Conservation (phyloP, 371 early-diverging fungal genomes). For the Mucor mucedo region DNA sequence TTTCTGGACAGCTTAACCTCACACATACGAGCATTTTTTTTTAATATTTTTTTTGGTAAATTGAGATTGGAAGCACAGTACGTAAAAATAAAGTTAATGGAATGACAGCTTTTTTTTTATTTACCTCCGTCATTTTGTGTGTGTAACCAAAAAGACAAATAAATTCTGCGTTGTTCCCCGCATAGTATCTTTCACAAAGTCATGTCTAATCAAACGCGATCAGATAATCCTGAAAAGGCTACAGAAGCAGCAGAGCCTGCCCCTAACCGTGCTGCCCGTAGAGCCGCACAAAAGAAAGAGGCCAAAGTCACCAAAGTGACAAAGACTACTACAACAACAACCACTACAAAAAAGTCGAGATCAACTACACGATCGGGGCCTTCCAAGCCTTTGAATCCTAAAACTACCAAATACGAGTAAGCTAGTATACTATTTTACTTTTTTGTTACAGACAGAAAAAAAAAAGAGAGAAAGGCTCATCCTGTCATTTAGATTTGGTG, state of each 20-base stretch:
- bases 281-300: conserved; percentile 32
- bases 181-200: too few species aligned
- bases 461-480: not conserved
- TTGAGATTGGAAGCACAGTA: too few species aligned
- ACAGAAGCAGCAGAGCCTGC: conserved; percentile 4
- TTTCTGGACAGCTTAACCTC: too few species aligned
- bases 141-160: too few species aligned
- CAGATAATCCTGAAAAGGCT: not conserved
- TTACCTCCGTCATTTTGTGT: too few species aligned
- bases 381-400: conserved; percentile 46
- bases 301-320: conserved; percentile 17
- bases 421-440: not conserved
- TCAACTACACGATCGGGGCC: conserved; percentile 1
- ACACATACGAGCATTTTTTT: too few species aligned
- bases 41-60: too few species aligned
- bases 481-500: conserved; percentile 59
- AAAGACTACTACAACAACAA: conserved; percentile 4
- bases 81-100: too few species aligned
- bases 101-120: too few species aligned
- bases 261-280: conserved; percentile 31
- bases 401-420: conserved; percentile 67
- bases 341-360: conserved; percentile 5
- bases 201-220: too few species aligned
- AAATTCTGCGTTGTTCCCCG: too few species aligned
- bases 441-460: not conserved